Evolutionary conservation across 1,284 basidiomycete genomes (phyloP), one percentile per base, ranked within the genome.

Genomic region (Leccinum fallax): DNA sequence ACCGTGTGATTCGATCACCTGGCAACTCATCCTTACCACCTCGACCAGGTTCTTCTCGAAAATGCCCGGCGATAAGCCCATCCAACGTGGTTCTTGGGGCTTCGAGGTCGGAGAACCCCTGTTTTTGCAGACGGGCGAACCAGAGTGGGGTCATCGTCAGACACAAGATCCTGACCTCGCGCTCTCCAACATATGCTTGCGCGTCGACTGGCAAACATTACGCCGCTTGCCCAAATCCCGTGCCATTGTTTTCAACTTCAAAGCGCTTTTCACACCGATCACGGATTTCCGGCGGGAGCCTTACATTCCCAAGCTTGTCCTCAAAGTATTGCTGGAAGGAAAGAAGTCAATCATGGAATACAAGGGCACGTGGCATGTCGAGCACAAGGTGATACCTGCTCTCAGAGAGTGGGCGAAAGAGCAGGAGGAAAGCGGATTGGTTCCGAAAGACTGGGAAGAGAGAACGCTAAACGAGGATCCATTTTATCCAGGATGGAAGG

Each of bases 201-300:
- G 83, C 11, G 81, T 84, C 28, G 82, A 84, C 59, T 84, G 83
- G 82, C 83, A 84, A 66, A 83, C 81, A 5, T 67, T 84, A 40
- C 76, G 81, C n/a, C 77, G 81, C 32, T 67, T 84, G 46, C 82
- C 83, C 7, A 70, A 69, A 57, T 81, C 82, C 2, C 69, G 70
- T 9, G 79, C 80, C 0, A 81, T 84, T 48, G 72, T 81, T 4
- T 84, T 85, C 74, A 83, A 82, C 66, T 83, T 79, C 67, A 84
- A 83, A 63, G 78, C 81, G 4, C 68, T 84, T 40, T 84, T 85
- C 67, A 84, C 82, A 2, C 81, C 82, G 0, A 63, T 81, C 34
- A 75, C 72, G 6, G 68, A 78, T 40, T 78, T 84, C 55, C 67
- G 75, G 53, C 65, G 74, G 15, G 83, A 84, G 62, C 78, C 80